These are phyloP conservation scores for Beauveria rudraprayagi DNA, from an alignment of 2,329 filamentous ascomycete genomes.

Conservation along the genomic window DNA sequence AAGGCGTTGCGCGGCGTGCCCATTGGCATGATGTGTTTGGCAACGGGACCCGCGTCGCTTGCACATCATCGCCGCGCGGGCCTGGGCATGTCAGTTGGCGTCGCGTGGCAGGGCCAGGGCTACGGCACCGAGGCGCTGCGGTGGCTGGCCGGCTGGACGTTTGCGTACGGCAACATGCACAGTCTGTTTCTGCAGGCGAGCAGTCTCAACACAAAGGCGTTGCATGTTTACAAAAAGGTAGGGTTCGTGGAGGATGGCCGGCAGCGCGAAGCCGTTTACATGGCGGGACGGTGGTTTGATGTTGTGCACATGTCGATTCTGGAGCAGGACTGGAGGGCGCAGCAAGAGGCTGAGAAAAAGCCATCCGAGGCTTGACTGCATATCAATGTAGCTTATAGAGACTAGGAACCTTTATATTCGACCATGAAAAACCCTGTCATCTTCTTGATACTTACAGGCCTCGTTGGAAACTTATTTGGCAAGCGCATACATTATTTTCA, in stretches of 20 bases:
- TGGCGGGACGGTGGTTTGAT: slow-evolving; percentile 32
- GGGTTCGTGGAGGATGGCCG: slow-evolving; percentile 35
- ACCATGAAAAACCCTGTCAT: too few relatives aligned
- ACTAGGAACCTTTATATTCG: too few relatives aligned
- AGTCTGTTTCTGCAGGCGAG: slow-evolving; percentile 27
- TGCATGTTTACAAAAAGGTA: slow-evolving; percentile 30
- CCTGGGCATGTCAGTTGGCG: slow-evolving; percentile 28
- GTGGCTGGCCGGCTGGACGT: slow-evolving; percentile 36
- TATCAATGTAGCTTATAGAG: background rate
- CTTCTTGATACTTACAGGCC: too few relatives aligned
- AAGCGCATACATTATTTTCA: too few relatives aligned
- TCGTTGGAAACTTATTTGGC: too few relatives aligned
- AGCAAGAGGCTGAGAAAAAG: background rate
- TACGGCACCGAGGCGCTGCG: slow-evolving; percentile 37
- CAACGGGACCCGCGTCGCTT: background rate
- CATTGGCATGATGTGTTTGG: background rate
- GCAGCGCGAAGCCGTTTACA: slow-evolving; percentile 18
- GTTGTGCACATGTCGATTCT: slow-evolving; percentile 25
- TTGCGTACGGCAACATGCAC: slow-evolving; percentile 32
- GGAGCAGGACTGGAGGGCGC: slow-evolving; percentile 25
- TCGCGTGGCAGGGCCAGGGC: slow-evolving; percentile 26
- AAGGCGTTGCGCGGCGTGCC: slow-evolving; percentile 1
- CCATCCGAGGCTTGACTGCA: background rate
- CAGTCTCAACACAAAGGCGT: slow-evolving; percentile 31
- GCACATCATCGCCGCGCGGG: slow-evolving; percentile 4